Conservation (phyloP, 257 asterid genomes). For the Ajuga chamaepitys region DNA sequence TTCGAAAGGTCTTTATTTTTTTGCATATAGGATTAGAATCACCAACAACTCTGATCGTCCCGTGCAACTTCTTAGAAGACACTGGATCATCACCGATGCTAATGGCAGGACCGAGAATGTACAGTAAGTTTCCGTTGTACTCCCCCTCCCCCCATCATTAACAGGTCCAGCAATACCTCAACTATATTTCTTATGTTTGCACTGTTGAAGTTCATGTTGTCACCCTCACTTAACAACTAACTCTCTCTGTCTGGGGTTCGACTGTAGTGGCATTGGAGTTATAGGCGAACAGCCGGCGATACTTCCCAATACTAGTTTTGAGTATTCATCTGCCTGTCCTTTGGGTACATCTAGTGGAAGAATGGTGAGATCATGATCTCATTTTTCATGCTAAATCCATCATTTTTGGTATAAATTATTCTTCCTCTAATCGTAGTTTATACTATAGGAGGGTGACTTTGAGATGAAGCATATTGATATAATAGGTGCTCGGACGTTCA, state of each 20-base stretch:
- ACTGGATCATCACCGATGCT: constrained; percentile 86
- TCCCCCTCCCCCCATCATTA: not conserved
- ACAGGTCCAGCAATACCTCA: not conserved
- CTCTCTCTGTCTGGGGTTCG: not conserved
- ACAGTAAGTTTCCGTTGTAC: constrained; percentile 39
- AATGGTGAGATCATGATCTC: constrained; percentile 42
- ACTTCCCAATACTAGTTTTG: constrained; percentile 60
- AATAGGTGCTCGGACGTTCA: constrained; percentile 49
- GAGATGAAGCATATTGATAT: constrained; percentile 77
- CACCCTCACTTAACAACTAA: not conserved
- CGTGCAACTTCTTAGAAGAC: constrained; percentile 86
- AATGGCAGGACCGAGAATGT: constrained; percentile 54
- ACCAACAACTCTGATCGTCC: constrained; percentile 81
- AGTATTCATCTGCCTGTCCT: constrained; percentile 77
- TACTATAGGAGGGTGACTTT: constrained; percentile 66
- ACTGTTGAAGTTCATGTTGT: not conserved
- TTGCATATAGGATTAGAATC: constrained; percentile 80
- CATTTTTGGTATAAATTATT: not conserved
- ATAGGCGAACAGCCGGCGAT: constrained; percentile 77
- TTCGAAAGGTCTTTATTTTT: constrained; percentile 66
- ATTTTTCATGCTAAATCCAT: not conserved
- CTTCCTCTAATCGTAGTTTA: not conserved
- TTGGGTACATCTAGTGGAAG: constrained; percentile 56
- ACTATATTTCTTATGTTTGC: not conserved
- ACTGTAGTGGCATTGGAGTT: constrained; percentile 61